Evolutionary conservation across 345 rosid genomes (phyloP).

Genomic region (Pistacia vera): DNA sequence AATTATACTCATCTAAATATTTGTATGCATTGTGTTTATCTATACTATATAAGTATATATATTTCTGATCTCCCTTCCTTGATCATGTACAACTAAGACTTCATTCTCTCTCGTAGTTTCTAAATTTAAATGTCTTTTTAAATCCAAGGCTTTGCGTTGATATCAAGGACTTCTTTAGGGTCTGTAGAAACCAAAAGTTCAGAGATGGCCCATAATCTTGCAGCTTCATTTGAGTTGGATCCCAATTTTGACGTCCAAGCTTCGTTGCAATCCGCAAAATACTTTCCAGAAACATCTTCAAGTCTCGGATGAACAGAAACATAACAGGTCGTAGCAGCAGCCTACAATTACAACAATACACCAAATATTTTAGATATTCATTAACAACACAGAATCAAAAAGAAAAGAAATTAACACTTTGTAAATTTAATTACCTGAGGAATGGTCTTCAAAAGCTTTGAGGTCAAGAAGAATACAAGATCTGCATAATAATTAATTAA

Average conservation of each 20-base stretch:
- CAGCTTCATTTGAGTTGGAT: constrained; percentile 66
- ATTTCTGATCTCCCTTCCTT: not conserved
- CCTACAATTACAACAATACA: constrained; percentile 38
- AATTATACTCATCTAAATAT: not conserved
- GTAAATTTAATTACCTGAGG: constrained; percentile 57
- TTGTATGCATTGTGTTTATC: not conserved
- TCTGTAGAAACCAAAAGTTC: constrained; percentile 74
- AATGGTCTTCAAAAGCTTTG: constrained; percentile 83
- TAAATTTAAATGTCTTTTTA: not conserved
- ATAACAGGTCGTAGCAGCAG: constrained; percentile 95
- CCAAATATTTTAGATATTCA: not conserved
- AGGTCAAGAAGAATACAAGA: constrained; percentile 77
- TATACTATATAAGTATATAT: not conserved
- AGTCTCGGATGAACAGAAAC: constrained; percentile 74
- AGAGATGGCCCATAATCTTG: constrained; percentile 79
- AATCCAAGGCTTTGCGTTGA: constrained; percentile 31
- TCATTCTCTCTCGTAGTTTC: not conserved
- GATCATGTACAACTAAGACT: not conserved
- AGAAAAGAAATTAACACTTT: not conserved
- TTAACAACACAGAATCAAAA: not conserved
- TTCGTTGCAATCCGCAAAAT: constrained; percentile 92
- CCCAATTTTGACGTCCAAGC: constrained; percentile 73
- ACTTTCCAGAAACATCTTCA: constrained; percentile 62
- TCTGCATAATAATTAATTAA: constrained; percentile 39
- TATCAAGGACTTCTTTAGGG: constrained; percentile 45